Evolutionary conservation across 345 rosid species (phyloP).

Genomic region (Gossypium stocksii): DNA sequence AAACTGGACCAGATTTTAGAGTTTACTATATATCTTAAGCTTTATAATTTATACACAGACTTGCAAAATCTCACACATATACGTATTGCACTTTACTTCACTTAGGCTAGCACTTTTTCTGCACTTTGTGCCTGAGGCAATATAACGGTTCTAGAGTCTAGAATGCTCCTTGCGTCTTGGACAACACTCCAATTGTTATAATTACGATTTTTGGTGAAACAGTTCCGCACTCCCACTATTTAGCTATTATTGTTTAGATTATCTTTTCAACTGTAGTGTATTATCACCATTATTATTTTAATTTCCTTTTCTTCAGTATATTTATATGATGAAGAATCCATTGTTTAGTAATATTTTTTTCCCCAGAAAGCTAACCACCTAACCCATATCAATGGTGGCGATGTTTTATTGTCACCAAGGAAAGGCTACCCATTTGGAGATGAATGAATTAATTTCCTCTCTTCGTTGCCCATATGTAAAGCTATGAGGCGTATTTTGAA

Average conservation of each 20-base stretch:
- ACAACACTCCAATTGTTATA: neutral
- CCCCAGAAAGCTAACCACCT: neutral
- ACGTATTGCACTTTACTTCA: too few relatives aligned
- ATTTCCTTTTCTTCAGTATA: neutral
- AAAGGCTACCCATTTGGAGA: neutral
- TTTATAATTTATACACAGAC: too few relatives aligned
- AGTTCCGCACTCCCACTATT: neutral
- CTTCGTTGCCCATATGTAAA: neutral
- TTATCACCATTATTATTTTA: neutral
- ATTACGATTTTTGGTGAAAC: neutral
- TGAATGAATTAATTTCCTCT: conserved; percentile 4
- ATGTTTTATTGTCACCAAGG: conserved; percentile 7
- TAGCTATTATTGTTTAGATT: neutral
- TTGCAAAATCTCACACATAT: too few relatives aligned
- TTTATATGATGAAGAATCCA: neutral
- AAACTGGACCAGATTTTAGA: too few relatives aligned
- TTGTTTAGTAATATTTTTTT: conserved; percentile 2
- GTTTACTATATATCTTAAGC: too few relatives aligned
- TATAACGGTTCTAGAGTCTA: too few relatives aligned
- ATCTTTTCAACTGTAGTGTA: neutral
- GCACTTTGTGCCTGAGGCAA: too few relatives aligned
- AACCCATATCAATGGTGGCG: neutral
- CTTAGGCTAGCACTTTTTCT: too few relatives aligned
- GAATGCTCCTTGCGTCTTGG: too few relatives aligned
- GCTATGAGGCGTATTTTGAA: neutral